These are phyloP conservation scores for Didymella sp. DNA, from an alignment of 2,329 filamentous ascomycete genomes.

Conservation along the genomic window DNA sequence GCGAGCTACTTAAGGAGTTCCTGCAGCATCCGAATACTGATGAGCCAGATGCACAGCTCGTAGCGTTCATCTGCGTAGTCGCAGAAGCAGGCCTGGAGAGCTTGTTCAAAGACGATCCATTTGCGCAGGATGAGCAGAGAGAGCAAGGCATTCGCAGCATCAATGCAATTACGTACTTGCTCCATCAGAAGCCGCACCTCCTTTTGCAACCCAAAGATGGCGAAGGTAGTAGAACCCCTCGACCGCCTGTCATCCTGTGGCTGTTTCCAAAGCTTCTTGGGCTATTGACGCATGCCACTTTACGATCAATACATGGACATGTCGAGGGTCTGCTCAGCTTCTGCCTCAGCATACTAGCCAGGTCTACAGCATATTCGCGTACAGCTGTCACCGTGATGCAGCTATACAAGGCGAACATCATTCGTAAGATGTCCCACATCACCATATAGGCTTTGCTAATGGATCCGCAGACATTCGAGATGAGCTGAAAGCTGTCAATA, in stretches of 20 bases:
- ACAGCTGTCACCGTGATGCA: conserved; percentile 43
- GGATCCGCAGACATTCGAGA: conserved; percentile 53
- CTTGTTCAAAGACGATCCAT: conserved; percentile 71
- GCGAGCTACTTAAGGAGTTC: conserved; percentile 73
- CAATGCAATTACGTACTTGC: conserved; percentile 75
- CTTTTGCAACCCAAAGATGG: conserved; percentile 53
- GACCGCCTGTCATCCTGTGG: conserved; percentile 61
- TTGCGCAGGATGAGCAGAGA: conserved; percentile 65
- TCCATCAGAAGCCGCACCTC: conserved; percentile 77
- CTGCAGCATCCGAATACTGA: conserved; percentile 57
- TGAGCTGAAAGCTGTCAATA: conserved; percentile 49
- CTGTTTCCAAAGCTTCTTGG: conserved; percentile 61
- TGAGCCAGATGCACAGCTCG: conserved; percentile 74
- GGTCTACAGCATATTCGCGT: conserved; percentile 46
- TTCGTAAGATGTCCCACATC: conserved; percentile 42
- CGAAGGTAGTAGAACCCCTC: conserved; percentile 41
- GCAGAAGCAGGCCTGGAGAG: conserved; percentile 78
- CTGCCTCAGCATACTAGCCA: conserved; percentile 47
- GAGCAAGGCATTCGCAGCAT: conserved; percentile 74
- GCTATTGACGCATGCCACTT: conserved; percentile 53
- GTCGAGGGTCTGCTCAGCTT: conserved; percentile 46
- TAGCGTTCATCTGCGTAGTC: conserved; percentile 85
- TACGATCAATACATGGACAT: conserved; percentile 51
- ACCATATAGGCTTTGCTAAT: conserved; percentile 7
- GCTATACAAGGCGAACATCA: conserved; percentile 52